phyloP scores from a whole-genome alignment of 2,329 filamentous ascomycete species.

The Microsporum canis region DNA sequence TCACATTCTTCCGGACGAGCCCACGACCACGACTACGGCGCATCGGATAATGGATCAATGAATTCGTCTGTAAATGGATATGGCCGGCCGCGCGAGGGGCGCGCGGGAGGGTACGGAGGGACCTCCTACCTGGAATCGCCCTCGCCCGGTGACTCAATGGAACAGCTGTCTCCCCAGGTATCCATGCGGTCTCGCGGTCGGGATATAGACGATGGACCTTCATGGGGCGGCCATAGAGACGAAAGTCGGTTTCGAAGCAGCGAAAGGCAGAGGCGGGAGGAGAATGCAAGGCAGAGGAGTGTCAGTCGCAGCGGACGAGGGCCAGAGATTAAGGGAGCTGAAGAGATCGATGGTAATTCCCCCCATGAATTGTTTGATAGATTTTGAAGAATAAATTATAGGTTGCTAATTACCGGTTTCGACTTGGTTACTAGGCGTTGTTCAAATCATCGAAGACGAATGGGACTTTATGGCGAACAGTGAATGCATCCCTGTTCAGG shows the following conservation, averaged over 20 bases:
- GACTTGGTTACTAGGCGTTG: constrained; percentile 39
- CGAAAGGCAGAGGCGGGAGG: constrained; percentile 11
- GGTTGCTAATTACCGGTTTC: constrained; percentile 1
- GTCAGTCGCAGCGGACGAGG: neutral
- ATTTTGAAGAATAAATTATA: neutral
- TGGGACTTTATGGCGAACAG: constrained; percentile 87
- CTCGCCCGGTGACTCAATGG: constrained; percentile 23
- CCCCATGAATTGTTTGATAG: neutral
- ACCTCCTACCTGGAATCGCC: constrained; percentile 26
- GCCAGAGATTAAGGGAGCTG: constrained; percentile 2
- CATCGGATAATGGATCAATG: constrained; percentile 16
- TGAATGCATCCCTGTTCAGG: constrained; percentile 83
- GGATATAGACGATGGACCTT: constrained; percentile 20
- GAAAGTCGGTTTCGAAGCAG: constrained; percentile 18
- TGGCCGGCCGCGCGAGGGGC: constrained; percentile 22
- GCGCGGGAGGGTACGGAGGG: constrained; percentile 36
- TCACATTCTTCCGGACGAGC: constrained; percentile 14
- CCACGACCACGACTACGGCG: constrained; percentile 25
- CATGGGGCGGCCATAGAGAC: constrained; percentile 20
- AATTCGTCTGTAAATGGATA: constrained; percentile 7
- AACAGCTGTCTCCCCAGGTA: constrained; percentile 20
- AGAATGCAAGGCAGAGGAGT: neutral
- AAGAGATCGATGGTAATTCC: constrained; percentile 8
- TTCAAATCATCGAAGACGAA: constrained; percentile 73
- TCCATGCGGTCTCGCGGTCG: constrained; percentile 28